Conservation (phyloP, 2,329 filamentous ascomycete species). For the Stagonosporopsis chrysanthemi region DNA sequence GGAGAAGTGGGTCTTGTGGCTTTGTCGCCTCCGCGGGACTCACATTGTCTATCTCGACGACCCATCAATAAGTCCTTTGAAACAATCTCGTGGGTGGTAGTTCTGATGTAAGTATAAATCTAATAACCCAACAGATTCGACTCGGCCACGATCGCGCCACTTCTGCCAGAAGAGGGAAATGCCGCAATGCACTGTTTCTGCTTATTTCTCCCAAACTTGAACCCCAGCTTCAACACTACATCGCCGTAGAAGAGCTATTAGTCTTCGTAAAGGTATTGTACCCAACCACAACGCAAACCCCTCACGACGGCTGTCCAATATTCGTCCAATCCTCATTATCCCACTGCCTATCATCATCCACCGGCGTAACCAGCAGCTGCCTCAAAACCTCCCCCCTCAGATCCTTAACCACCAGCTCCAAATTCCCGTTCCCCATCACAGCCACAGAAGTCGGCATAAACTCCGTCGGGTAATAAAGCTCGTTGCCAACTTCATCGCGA, state of each 20-base stretch:
- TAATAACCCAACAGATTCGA: no score
- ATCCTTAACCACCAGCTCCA: neutral
- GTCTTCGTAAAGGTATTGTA: neutral
- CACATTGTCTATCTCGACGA: neutral
- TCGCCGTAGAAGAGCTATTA: no score
- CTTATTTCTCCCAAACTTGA: no score
- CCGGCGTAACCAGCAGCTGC: neutral
- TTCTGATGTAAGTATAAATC: no score
- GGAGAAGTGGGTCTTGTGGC: neutral
- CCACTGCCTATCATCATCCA: neutral
- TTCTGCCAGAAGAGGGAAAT: no score
- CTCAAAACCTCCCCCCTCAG: neutral
- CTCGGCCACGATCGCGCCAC: no score
- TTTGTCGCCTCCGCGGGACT: neutral
- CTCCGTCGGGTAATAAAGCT: neutral
- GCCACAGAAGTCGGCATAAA: slow-evolving; percentile 8
- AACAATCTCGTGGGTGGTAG: no score
- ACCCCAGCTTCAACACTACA: no score
- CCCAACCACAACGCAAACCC: neutral
- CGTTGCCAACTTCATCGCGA: neutral
- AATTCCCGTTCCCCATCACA: neutral
- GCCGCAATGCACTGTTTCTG: no score
- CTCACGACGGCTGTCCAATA: slow-evolving; percentile 1
- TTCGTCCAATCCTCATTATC: slow-evolving; percentile 4
- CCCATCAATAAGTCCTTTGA: no score